phyloP scores from a whole-genome alignment of 106 monocot genomes.

The Acanthochlamys bracteata region DNA sequence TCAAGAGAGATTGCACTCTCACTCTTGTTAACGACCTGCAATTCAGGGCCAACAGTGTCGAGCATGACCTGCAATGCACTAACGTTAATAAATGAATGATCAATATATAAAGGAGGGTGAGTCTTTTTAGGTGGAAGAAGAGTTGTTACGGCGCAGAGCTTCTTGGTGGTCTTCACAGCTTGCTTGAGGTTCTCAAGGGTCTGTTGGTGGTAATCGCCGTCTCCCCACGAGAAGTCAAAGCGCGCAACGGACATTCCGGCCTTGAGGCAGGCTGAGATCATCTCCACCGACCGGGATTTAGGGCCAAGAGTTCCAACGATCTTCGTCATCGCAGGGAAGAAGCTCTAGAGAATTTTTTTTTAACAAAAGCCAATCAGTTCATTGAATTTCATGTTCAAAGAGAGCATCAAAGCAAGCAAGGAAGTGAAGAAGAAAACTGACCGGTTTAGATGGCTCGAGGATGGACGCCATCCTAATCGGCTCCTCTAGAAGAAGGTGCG shows the following conservation, averaged over 20 bases:
- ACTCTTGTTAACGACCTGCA: conserved; percentile 74
- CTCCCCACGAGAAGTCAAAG: conserved; percentile 95
- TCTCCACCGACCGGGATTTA: conserved; percentile 75
- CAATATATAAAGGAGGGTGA: neutral
- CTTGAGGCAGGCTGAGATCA: conserved; percentile 89
- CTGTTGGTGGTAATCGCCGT: conserved; percentile 81
- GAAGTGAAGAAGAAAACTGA: conserved; percentile 15
- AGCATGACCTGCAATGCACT: conserved; percentile 71
- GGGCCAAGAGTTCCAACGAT: conserved; percentile 97
- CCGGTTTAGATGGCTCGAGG: conserved; percentile 87
- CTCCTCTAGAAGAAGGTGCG: conserved; percentile 82
- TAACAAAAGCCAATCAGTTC: neutral
- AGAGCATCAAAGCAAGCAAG: neutral
- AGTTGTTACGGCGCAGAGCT: conserved; percentile 75
- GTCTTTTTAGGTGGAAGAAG: neutral
- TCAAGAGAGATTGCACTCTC: conserved; percentile 60
- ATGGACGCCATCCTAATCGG: conserved; percentile 99
- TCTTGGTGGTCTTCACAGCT: conserved; percentile 91
- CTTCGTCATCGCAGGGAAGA: conserved; percentile 98
- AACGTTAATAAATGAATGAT: neutral
- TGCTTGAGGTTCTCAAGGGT: conserved; percentile 88
- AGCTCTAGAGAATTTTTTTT: conserved; percentile 41
- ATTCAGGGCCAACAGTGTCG: conserved; percentile 81
- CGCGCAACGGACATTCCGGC: conserved; percentile 99
- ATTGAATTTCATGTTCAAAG: neutral